Evolutionary conservation across 2,329 filamentous ascomycete species (phyloP), one percentile per base, ranked within the genome.

Genomic region (Lojkania enalia): DNA sequence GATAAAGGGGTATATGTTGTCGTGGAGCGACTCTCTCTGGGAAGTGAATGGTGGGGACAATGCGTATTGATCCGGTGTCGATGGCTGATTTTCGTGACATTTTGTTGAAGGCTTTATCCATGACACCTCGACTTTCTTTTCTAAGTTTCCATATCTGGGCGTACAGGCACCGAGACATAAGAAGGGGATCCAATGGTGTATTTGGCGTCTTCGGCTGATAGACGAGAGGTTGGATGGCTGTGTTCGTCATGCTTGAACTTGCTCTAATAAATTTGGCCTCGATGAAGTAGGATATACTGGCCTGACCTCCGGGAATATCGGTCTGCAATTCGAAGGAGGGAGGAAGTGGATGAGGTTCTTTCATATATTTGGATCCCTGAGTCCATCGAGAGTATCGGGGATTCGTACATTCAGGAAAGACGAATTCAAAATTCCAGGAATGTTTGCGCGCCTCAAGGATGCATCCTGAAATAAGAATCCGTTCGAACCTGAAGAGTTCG

Each of bases 351-450:
- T 70, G 65, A 27, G 63, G 61, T 30, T 60, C 58, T 41, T 56
- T 58, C 14, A 52, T 39, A 39, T 66, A 70, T 30, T 61, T 61
- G 12, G 58, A 46, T 12, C 60, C 60, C 32, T 64, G 58, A 13
- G 50, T 40, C 31, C 61, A 55, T 30, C 59, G 54, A 6, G 63
- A 62, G 42, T 54, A 62, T 12, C 50, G 55, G 37, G 56, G 52
- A 32, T 61, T 54, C 0, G 66, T 70, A n/a, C 43, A 44, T 3
- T 59, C 52, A 15, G 66, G 66, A 35, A 70, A 67, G 12, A 51
- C 51, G 49, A 68, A 70, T n/a, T 64, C 60, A 44, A 70, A 70
- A 1, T 53, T 38, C 64, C 66, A 69, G 6, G 52, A 58, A 19
- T 65, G 57, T 30, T 68, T 66, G 20, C 59, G 60, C 12, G 58